Evolutionary conservation across 106 monocot species (phyloP).

Genomic region (Allium cepa): DNA sequence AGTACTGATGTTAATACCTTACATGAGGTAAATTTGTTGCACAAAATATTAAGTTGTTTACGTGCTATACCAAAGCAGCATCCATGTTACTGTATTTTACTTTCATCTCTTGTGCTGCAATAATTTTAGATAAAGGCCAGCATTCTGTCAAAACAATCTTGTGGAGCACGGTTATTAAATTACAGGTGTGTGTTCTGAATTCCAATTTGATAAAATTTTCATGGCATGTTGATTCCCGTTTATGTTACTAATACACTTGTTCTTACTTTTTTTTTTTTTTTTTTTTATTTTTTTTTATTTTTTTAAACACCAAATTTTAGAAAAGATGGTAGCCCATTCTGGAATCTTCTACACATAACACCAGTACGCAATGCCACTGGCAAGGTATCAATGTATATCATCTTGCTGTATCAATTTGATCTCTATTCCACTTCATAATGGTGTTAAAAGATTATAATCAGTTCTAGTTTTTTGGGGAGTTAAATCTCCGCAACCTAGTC

Average conservation of each 20-base stretch:
- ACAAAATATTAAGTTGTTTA: not conserved
- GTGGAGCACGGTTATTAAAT: conserved; percentile 67
- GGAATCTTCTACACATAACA: conserved; percentile 79
- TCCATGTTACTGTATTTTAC: not conserved
- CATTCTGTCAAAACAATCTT: conserved; percentile 44
- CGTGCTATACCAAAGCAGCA: not conserved
- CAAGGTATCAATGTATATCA: conserved; percentile 39
- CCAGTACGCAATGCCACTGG: conserved; percentile 84
- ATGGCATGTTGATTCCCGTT: not conserved
- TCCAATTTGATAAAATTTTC: not conserved
- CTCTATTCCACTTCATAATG: no score
- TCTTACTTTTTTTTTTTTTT: not conserved
- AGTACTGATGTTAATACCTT: conserved; percentile 45
- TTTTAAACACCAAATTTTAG: conserved; percentile 23
- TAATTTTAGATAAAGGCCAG: conserved; percentile 52
- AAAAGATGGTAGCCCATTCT: conserved; percentile 82
- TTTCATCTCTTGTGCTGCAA: not conserved
- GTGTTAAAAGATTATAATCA: no score
- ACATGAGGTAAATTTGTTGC: conserved; percentile 37
- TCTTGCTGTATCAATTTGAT: no score
- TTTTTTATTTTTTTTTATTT: no score
- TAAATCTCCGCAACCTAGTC: not conserved
- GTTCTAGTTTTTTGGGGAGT: not conserved
- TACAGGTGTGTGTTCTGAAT: conserved; percentile 52
- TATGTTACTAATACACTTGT: not conserved